A percentile compares a stretch with the other conserved stretches of the same genome.
These are phyloP conservation scores for Saksenaea vasiformis DNA, from an alignment of 371 early-diverging fungal genomes.

Conservation along the genomic window DNA sequence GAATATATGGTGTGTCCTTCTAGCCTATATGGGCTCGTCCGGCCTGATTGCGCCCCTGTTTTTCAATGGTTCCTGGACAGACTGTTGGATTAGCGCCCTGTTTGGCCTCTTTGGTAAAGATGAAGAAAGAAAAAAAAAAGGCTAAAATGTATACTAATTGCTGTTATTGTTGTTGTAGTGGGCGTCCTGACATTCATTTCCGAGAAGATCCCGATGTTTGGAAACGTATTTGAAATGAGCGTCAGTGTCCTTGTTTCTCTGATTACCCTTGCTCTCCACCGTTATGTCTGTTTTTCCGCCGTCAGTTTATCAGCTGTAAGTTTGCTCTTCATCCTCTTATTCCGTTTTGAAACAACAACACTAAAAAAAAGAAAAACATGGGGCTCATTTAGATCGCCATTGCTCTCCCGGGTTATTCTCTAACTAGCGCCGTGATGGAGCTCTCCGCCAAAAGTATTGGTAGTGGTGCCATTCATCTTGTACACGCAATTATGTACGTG, in stretches of 20 bases:
- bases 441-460: slow-evolving; percentile 79
- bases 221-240: slow-evolving; percentile 66
- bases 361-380: neutral
- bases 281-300: slow-evolving; percentile 55
- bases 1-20: slow-evolving; percentile 45
- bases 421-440: slow-evolving; percentile 79
- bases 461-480: slow-evolving; percentile 76
- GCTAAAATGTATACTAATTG: neutral
- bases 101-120: slow-evolving; percentile 53
- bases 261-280: slow-evolving; percentile 50
- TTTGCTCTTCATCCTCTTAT: neutral
- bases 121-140: neutral
- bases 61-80: slow-evolving; percentile 64
- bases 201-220: slow-evolving; percentile 61
- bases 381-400: slow-evolving; percentile 58
- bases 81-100: slow-evolving; percentile 60
- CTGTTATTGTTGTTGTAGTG: slow-evolving; percentile 21
- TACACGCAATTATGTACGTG: slow-evolving; percentile 73
- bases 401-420: slow-evolving; percentile 68
- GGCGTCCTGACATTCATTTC: slow-evolving; percentile 62
- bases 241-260: slow-evolving; percentile 65
- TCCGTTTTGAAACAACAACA: neutral
- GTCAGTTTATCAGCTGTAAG: slow-evolving; percentile 59
- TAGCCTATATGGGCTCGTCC: slow-evolving; percentile 60
- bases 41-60: slow-evolving; percentile 65